Base-by-base conservation (phyloP, 345 rosid species). In the Balakata baccata region DNA sequence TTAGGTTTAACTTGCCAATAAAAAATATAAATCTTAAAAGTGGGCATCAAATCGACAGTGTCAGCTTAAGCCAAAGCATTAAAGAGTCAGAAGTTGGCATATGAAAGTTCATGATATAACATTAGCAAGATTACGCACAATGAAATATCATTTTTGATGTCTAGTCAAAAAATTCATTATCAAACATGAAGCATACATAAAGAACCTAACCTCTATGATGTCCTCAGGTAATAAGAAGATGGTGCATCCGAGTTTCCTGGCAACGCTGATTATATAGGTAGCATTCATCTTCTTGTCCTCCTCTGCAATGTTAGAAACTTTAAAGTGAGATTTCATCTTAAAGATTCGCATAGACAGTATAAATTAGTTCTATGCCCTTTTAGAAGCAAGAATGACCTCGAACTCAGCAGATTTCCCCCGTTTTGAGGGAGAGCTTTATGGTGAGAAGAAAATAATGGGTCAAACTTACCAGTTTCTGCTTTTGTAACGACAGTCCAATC, bases 151-250 rank as follows among this genome's bases (percentile, higher is more conserved):
- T 29, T 29, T 29, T 29, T 29, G 34, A 29, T 29, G 34, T 29
- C 34, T 1, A 29, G 34, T 29, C 34, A 12, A 4, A 12, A 50
- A 4, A 14, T 51, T 52, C 56, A 52, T 52, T 5, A 54, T 8
- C 23, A 54, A 58, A 23, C 16, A 62, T 39, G 18, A 62, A 56
- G 22, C 47, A 72, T 57, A 29, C 18, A 54, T 43, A 3, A 66
- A 43, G 7, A 45, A 7, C 47, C 70, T 47, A 73, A 94, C 99
- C 99, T 92, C 98, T 50, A 95, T 80, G 66, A 95, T 91, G 81
- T 95, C 99, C 86, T 95, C 99, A 38, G 97, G 99, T 75, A 95
- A 84, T 87, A 95, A 83, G 90, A 95, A 95, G 75, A 95, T 91
- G 71, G 99, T 92, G 83, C 99, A 95, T 6, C 99, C 99, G 38